Evolutionary conservation across 305 asterid genomes (phyloP).

Genomic region (Caryopteris hybrid): DNA sequence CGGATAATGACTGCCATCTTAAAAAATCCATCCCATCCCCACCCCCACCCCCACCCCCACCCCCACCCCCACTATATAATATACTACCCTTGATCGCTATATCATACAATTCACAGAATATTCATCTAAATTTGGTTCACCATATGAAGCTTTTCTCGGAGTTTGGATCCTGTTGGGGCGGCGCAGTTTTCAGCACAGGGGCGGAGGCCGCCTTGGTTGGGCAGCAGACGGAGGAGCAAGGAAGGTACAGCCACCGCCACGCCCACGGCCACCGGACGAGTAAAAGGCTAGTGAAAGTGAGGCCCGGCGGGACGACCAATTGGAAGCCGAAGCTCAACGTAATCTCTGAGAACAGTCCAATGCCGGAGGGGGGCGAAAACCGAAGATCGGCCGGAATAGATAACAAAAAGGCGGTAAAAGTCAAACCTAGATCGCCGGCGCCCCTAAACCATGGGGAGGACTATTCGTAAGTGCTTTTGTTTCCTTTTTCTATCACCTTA

Average conservation of each 20-base stretch:
- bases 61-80: neutral
- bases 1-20: neutral
- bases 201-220: neutral
- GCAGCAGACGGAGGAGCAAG: conserved; percentile 10
- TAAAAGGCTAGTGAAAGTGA: conserved; percentile 1
- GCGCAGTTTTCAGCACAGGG: conserved; percentile 16
- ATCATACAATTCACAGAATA: neutral
- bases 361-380: neutral
- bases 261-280: neutral
- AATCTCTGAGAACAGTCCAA: conserved; percentile 26
- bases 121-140: neutral
- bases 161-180: conserved; percentile 25
- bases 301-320: neutral
- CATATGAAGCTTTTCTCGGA: conserved; percentile 23
- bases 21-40: neutral
- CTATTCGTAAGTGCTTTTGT: conserved; percentile 11
- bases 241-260: neutral
- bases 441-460: neutral
- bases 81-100: neutral
- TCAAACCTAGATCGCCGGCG: conserved; percentile 12
- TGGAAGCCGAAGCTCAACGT: conserved; percentile 32
- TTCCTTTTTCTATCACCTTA: neutral
- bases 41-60: neutral
- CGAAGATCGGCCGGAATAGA: neutral
- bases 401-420: conserved; percentile 12